Evolutionary conservation across 108 stramenopile species (phyloP).

Genomic region (Cyclotella distinguenda): DNA sequence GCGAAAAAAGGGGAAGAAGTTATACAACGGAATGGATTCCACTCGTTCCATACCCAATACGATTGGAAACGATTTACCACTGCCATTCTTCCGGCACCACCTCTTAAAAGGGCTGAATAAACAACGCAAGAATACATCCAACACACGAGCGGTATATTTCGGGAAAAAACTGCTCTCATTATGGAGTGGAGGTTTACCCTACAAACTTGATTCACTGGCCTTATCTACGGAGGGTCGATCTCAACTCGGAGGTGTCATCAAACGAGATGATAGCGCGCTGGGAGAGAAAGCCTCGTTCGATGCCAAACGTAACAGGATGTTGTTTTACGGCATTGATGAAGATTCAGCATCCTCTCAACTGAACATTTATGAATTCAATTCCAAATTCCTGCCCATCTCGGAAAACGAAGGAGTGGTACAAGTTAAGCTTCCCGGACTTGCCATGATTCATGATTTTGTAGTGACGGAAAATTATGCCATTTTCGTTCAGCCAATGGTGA

Average conservation of each 20-base stretch:
- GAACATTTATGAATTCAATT: conserved; percentile 77
- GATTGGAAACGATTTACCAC: conserved; percentile 66
- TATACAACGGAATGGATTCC: conserved; percentile 82
- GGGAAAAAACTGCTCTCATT: conserved; percentile 66
- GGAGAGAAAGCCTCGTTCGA: conserved; percentile 64
- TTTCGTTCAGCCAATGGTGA: conserved; percentile 64
- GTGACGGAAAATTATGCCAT: conserved; percentile 78
- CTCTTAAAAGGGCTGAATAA: conserved; percentile 79
- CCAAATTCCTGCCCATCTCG: conserved; percentile 63
- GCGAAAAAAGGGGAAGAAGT: conserved; percentile 72
- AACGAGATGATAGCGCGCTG: conserved; percentile 65
- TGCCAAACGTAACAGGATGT: conserved; percentile 58
- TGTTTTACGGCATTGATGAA: conserved; percentile 69
- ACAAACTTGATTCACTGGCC: conserved; percentile 77
- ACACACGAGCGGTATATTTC: conserved; percentile 76
- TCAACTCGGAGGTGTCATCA: conserved; percentile 77
- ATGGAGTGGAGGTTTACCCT: conserved; percentile 84
- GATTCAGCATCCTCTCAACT: conserved; percentile 56
- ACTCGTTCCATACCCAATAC: conserved; percentile 50
- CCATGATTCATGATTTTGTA: conserved; percentile 74
- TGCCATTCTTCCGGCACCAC: conserved; percentile 79
- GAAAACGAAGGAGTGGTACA: conserved; percentile 56
- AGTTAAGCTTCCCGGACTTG: conserved; percentile 62
- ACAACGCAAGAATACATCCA: conserved; percentile 78
- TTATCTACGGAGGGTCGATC: conserved; percentile 80